Evolutionary conservation across 2,329 filamentous ascomycete species (phyloP), one percentile per base, ranked within the genome.

Genomic region (Fusarium penzigii): DNA sequence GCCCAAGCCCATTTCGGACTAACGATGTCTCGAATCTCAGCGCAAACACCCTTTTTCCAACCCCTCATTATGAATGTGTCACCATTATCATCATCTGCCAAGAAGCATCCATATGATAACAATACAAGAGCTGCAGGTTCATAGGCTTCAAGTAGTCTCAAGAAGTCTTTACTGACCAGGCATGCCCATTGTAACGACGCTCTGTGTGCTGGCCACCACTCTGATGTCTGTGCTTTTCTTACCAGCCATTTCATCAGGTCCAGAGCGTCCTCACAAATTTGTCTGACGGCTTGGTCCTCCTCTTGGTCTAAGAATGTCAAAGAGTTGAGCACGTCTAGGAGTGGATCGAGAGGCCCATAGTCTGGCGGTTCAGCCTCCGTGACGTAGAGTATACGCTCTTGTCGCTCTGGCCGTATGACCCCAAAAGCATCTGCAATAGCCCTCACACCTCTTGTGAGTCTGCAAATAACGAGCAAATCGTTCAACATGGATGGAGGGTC

Each of bases 231-330:
- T 40, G 45, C 45, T 41, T 47, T 47, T 40, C 36, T 47, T 39
- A 47, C 45, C 20, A 47, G 45, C 45, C 39, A 47, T 42, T 29
- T 40, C 45, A 47, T 40, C 45, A 47, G 39, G 29, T 47, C 45
- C 9, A 47, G 45, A 16, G 45, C 45, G 38, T 47, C 45, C 39
- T 47, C 36, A 14, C 45, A 47, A 39, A 41, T 47, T 29, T 17
- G 36, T 47, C 45, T 47, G 29, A 47, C 39, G 38, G 29, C 45
- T 40, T 2, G 36, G 12, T 47, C 13, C 45, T 47, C 36, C 29
- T 47, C 45, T 29, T 47, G 36, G 45, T 41, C 45, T 17, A 47
- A 34, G 29, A 47, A 47, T 29, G 17, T 47, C 45, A 47, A 47
- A 41, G 38, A 47, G 11, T 47, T 6, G 45, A 47, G 25, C 29